phyloP scores from a whole-genome alignment of 2,329 filamentous ascomycete genomes.

The Penicillium sp. region DNA sequence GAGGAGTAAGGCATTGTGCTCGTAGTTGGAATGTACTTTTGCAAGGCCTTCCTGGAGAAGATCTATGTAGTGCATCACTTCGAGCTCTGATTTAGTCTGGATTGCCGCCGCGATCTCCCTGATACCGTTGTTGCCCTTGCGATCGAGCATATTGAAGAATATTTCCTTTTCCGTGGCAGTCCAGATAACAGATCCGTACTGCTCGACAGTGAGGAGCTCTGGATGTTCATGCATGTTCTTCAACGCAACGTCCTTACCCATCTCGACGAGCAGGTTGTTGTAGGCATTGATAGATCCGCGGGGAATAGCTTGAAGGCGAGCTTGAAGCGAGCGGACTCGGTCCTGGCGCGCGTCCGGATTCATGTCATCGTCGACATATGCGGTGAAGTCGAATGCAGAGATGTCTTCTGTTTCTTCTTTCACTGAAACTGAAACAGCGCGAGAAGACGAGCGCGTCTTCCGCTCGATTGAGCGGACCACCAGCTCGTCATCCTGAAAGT shows the following conservation, averaged over 20 bases:
- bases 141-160: conserved; percentile 63
- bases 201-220: conserved; percentile 43
- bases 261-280: conserved; percentile 51
- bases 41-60: conserved; percentile 54
- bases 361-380: background rate
- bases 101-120: conserved; percentile 60
- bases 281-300: conserved; percentile 50
- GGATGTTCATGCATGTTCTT: conserved; percentile 10
- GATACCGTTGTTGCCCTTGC: conserved; percentile 60
- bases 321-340: conserved; percentile 5
- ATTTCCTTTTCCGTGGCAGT: conserved; percentile 62
- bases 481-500: conserved; percentile 12
- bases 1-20: conserved; percentile 39
- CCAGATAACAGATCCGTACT: conserved; percentile 70
- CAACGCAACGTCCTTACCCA: conserved; percentile 43
- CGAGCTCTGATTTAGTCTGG: conserved; percentile 66
- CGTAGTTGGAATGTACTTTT: conserved; percentile 36
- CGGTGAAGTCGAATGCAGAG: background rate
- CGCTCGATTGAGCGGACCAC: background rate
- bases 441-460: conserved; percentile 9
- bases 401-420: background rate
- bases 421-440: background rate
- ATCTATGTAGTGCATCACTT: conserved; percentile 66
- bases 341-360: background rate
- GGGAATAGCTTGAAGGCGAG: conserved; percentile 23